Conservation (phyloP, 441 rosid species). For the Croton laevigatus region DNA sequence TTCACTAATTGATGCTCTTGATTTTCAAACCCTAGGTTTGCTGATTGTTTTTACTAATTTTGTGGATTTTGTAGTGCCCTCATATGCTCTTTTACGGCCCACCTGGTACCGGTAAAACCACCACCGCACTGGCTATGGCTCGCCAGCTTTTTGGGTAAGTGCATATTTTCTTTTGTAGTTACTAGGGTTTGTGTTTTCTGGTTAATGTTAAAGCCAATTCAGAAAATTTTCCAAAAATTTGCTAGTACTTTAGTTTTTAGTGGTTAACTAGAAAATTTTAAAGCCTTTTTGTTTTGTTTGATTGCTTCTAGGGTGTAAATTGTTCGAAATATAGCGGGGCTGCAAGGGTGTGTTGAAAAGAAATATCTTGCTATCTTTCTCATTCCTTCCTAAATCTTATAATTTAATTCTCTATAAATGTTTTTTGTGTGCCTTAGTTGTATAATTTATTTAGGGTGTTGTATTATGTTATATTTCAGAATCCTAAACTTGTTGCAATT, state of each 20-base stretch:
- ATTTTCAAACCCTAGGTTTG: constrained; percentile 35
- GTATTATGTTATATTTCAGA: not conserved
- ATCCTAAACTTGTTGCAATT: not conserved
- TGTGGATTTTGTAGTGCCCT: constrained; percentile 58
- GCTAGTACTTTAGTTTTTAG: not conserved
- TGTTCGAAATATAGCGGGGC: not conserved
- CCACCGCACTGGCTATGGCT: constrained; percentile 91
- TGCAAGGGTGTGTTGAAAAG: not conserved
- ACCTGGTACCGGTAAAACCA: constrained; percentile 93
- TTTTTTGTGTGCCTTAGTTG: not conserved
- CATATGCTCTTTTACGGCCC: constrained; percentile 98
- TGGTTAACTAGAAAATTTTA: not conserved
- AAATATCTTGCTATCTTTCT: no score
- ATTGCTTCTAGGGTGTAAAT: not conserved
- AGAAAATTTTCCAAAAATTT: not conserved
- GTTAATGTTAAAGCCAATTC: not conserved
- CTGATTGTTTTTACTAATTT: not conserved
- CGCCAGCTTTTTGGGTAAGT: constrained; percentile 84
- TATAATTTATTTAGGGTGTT: no score
- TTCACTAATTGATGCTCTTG: not conserved
- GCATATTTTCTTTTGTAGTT: not conserved
- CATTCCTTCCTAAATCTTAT: not conserved
- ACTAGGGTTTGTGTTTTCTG: not conserved
- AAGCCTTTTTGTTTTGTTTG: not conserved
- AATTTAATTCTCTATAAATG: no score